Conservation (phyloP, 2,329 filamentous ascomycete genomes). For the Fusarium floridanum region DNA sequence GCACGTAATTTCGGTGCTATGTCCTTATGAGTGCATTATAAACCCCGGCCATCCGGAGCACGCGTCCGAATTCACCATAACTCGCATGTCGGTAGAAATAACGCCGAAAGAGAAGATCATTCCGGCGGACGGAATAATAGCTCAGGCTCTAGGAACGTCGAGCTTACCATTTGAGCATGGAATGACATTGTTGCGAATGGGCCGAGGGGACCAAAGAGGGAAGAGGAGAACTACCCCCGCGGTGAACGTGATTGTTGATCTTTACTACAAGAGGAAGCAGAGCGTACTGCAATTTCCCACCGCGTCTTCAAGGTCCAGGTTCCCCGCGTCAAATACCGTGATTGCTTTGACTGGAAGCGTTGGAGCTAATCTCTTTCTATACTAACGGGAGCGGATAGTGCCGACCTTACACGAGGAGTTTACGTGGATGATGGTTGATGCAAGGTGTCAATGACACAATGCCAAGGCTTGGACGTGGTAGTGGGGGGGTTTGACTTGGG, state of each 20-base stretch:
- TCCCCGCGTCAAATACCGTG: conserved; percentile 5
- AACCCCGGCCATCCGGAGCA: not conserved
- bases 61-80: conserved; percentile 12
- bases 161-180: not conserved
- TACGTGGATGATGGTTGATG: not conserved
- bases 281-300: conserved; percentile 21
- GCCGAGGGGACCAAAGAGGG: not conserved
- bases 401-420: not conserved
- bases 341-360: conserved; percentile 7
- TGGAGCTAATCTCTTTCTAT: not conserved
- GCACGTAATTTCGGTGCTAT: conserved; percentile 35
- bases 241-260: conserved; percentile 2
- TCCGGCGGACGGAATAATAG: conserved; percentile 1
- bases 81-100: conserved; percentile 22
- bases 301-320: not conserved
- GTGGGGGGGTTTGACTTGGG: conserved; percentile 2
- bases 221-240: not conserved
- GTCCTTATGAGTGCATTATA: conserved; percentile 23
- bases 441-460: conserved; percentile 1
- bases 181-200: not conserved
- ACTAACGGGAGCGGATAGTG: not conserved
- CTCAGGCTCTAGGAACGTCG: not conserved
- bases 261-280: not conserved
- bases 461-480: not conserved
- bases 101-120: conserved; percentile 7